phyloP scores from a whole-genome alignment of 2,329 filamentous ascomycete genomes.

The Botrytis porri region DNA sequence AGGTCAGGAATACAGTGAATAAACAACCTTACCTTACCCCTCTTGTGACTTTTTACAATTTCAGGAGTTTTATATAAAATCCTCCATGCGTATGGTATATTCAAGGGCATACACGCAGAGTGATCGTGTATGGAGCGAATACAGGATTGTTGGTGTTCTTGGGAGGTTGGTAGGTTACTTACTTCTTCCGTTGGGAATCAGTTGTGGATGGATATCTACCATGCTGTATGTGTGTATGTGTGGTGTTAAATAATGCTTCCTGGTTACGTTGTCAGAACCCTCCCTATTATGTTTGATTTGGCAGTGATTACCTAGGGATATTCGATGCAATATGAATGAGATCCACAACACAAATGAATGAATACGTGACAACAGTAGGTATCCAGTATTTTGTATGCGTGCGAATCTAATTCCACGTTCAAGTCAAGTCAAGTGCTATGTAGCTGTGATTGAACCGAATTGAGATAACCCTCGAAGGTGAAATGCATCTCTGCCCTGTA shows the following conservation, averaged over 20 bases:
- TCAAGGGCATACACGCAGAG: background rate
- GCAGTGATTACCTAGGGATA: background rate
- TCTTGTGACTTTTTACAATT: rapidly evolving
- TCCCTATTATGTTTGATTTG: rapidly evolving
- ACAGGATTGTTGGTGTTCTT: background rate
- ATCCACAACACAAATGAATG: background rate
- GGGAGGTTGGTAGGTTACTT: background rate
- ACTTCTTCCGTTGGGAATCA: background rate
- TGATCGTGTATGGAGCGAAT: background rate
- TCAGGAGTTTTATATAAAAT: background rate
- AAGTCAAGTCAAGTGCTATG: background rate
- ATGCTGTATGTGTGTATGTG: background rate
- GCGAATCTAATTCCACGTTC: background rate
- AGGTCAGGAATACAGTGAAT: background rate
- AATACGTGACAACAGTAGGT: background rate
- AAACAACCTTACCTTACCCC: background rate
- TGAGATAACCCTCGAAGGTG: background rate
- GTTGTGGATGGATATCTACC: background rate
- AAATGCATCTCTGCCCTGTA: background rate
- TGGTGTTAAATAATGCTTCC: background rate
- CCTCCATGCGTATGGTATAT: background rate
- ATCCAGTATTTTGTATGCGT: background rate
- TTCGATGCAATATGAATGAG: background rate
- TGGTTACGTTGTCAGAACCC: background rate
- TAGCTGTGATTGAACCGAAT: background rate